These are phyloP conservation scores for Dispira parvispora DNA, from an alignment of 192 early-diverging fungal species.

Conservation along the genomic window DNA sequence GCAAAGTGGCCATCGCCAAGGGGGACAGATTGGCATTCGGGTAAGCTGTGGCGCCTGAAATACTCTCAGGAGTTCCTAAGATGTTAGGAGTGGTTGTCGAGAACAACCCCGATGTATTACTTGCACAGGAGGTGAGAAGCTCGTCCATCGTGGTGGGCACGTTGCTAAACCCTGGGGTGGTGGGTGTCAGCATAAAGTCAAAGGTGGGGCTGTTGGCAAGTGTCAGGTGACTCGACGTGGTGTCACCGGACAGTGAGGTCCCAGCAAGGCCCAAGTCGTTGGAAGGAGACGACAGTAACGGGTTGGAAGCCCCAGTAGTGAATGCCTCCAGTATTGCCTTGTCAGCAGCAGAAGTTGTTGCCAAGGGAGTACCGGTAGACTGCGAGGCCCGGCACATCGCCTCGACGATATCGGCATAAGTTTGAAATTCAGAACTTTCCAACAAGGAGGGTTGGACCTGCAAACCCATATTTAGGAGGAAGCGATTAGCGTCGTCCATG, in stretches of 20 bases:
- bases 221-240: not conserved
- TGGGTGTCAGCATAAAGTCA: slow-evolving; percentile 8
- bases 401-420: slow-evolving; percentile 5
- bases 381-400: not conserved
- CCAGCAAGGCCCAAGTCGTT: not conserved
- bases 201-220: not conserved
- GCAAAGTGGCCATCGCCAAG: not conserved
- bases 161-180: slow-evolving; percentile 3
- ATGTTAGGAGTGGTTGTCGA: not conserved
- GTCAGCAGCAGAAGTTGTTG: not conserved
- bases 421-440: not conserved
- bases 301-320: not conserved
- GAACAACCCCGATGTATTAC: not conserved
- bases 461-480: not conserved
- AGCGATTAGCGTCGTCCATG: not conserved
- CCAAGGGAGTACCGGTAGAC: not conserved
- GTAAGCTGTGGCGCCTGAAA: not conserved
- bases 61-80: not conserved
- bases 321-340: not conserved
- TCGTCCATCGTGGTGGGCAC: not conserved
- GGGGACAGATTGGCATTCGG: not conserved
- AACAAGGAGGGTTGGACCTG: not conserved
- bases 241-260: not conserved
- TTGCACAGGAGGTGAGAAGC: not conserved
- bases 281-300: not conserved